These are phyloP conservation scores for Alternaria incomplexa DNA, from an alignment of 2,329 filamentous ascomycete species.

Conservation along the genomic window DNA sequence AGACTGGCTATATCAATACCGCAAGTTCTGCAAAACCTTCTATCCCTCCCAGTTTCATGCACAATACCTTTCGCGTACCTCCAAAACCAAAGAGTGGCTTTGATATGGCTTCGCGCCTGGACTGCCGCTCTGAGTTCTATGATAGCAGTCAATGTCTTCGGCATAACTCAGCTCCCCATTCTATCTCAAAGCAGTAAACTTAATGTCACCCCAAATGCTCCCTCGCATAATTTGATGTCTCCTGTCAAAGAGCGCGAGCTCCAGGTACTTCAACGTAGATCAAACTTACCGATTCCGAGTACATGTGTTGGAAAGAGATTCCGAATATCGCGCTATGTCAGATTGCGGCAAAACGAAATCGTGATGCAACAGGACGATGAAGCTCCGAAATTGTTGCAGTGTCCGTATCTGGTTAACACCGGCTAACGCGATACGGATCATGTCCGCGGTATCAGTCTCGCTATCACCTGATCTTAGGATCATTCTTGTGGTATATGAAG, in stretches of 20 bases:
- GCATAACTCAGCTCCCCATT: not conserved
- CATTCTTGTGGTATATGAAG: too few relatives aligned
- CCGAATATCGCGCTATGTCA: too few relatives aligned
- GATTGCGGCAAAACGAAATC: not conserved
- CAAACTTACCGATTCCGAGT: not conserved
- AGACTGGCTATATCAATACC: not conserved
- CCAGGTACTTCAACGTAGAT: not conserved
- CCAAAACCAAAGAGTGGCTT: fast-evolving
- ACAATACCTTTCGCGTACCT: not conserved
- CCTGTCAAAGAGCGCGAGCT: not conserved
- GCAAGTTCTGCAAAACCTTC: not conserved
- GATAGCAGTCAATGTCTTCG: not conserved
- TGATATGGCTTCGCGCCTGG: not conserved
- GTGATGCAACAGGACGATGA: fast-evolving
- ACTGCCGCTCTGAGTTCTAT: not conserved
- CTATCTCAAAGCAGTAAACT: too few relatives aligned
- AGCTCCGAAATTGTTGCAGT: fast-evolving
- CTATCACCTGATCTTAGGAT: too few relatives aligned
- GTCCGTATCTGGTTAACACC: fast-evolving
- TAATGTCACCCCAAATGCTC: not conserved
- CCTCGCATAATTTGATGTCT: fast-evolving
- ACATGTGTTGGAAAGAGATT: too few relatives aligned
- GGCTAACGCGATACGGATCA: not conserved
- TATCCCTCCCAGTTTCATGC: not conserved
- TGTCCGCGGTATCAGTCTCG: not conserved